A percentile compares a stretch with the other conserved stretches of the same genome.
Evolutionary conservation across 2,329 filamentous ascomycete genomes (phyloP).

Genomic region (Cordyceps pruinosa): DNA sequence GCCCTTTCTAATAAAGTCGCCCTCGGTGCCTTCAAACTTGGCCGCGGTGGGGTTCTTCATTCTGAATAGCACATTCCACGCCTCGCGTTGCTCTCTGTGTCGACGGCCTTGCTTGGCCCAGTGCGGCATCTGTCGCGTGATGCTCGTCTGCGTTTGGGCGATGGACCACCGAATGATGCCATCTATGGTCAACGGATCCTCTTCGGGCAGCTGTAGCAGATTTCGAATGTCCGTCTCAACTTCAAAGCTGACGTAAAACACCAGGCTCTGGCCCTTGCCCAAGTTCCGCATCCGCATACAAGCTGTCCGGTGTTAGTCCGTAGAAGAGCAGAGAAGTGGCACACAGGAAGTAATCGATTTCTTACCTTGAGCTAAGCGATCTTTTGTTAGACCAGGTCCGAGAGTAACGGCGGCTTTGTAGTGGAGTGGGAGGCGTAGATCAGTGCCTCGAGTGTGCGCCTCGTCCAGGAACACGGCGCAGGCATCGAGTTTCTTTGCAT

Average conservation of each 20-base stretch:
- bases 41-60: background rate
- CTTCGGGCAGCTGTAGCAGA: conserved; percentile 10
- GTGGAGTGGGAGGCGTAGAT: conserved; percentile 51
- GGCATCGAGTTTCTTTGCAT: conserved; percentile 43
- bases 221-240: conserved; percentile 47
- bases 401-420: conserved; percentile 63
- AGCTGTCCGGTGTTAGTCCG: conserved; percentile 32
- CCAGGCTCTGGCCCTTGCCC: conserved; percentile 57
- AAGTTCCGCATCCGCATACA: conserved; percentile 68
- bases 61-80: conserved; percentile 23
- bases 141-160: conserved; percentile 45
- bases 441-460: conserved; percentile 62
- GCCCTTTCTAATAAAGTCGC: background rate
- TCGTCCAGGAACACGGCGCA: conserved; percentile 67
- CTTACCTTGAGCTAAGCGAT: conserved; percentile 60
- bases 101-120: conserved; percentile 56
- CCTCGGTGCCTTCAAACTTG: background rate
- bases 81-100: conserved; percentile 34
- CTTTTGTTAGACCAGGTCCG: conserved; percentile 59
- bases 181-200: conserved; percentile 31
- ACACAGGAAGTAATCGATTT: background rate
- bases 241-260: conserved; percentile 54
- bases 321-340: background rate
- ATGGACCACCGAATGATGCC: conserved; percentile 55
- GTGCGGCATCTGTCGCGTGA: conserved; percentile 43